Conservation (phyloP, 768 basidiomycete species). For the Mycena crocata region DNA sequence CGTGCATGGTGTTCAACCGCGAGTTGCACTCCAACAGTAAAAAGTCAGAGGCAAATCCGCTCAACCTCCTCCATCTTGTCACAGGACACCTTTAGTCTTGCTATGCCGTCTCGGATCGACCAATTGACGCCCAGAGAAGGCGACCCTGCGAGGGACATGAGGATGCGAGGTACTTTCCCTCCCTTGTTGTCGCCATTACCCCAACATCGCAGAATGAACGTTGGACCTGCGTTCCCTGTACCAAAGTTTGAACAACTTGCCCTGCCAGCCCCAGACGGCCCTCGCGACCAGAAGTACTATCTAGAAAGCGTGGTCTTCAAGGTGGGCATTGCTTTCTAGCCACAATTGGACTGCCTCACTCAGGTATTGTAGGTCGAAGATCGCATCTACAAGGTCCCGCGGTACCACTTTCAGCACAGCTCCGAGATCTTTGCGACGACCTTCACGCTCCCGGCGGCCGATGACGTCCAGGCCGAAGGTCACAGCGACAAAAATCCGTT, state of each 20-base stretch:
- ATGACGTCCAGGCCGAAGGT: slow-evolving; percentile 38
- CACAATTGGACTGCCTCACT: background rate
- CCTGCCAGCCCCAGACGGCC: background rate
- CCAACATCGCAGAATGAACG: background rate
- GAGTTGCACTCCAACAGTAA: background rate
- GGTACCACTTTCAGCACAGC: slow-evolving; percentile 45
- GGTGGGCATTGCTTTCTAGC: background rate
- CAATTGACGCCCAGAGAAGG: background rate
- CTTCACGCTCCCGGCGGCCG: slow-evolving; percentile 45
- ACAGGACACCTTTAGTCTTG: background rate
- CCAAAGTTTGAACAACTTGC: background rate
- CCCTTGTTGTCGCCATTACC: background rate
- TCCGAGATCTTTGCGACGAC: slow-evolving; percentile 49
- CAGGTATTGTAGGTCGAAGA: slow-evolving; percentile 48
- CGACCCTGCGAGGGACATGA: background rate
- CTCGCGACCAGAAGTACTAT: slow-evolving; percentile 8
- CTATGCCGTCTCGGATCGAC: background rate
- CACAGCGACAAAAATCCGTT: slow-evolving; percentile 44
- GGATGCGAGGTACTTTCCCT: background rate
- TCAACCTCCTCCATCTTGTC: background rate
- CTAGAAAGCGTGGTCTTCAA: slow-evolving; percentile 10
- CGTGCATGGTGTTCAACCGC: too few relatives aligned
- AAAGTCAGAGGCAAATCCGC: background rate
- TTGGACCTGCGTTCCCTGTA: background rate
- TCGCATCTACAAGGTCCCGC: slow-evolving; percentile 52